phyloP scores from a whole-genome alignment of 164 flowering plant species.

The Magnolia changhungtana region DNA sequence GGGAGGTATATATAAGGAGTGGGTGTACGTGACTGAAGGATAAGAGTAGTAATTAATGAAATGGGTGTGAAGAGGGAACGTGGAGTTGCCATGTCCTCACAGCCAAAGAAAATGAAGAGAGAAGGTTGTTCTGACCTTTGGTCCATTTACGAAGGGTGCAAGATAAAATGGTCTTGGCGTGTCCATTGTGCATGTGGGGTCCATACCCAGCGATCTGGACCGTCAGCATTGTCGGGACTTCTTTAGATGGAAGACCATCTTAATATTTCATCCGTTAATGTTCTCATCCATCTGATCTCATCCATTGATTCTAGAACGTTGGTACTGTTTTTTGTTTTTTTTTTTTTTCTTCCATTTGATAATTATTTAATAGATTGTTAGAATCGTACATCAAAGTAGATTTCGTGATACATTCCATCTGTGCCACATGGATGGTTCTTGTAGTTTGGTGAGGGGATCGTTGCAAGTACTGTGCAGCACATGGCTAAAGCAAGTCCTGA shows the following conservation, averaged over 20 bases:
- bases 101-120: background rate
- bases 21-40: background rate
- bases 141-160: background rate
- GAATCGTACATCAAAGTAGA: too few species aligned
- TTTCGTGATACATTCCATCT: too few species aligned
- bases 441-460: too few species aligned
- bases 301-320: too few species aligned
- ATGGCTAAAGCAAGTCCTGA: too few species aligned
- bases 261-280: background rate
- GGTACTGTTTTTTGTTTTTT: too few species aligned
- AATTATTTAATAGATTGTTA: too few species aligned
- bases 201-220: background rate
- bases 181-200: background rate
- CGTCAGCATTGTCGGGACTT: background rate
- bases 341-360: too few species aligned
- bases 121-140: background rate
- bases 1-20: background rate
- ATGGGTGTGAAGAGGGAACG: slow-evolving; percentile 6
- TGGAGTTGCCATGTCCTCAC: slow-evolving; percentile 1
- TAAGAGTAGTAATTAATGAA: background rate
- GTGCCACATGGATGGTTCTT: too few species aligned
- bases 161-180: background rate
- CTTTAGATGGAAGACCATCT: background rate
- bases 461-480: too few species aligned
- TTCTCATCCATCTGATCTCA: too few species aligned